Percentiles rank a stretch among this genome's conserved stretches.
These are phyloP conservation scores for Coriolopsis trogii DNA, from an alignment of 1,284 basidiomycete species.

Conservation along the genomic window DNA sequence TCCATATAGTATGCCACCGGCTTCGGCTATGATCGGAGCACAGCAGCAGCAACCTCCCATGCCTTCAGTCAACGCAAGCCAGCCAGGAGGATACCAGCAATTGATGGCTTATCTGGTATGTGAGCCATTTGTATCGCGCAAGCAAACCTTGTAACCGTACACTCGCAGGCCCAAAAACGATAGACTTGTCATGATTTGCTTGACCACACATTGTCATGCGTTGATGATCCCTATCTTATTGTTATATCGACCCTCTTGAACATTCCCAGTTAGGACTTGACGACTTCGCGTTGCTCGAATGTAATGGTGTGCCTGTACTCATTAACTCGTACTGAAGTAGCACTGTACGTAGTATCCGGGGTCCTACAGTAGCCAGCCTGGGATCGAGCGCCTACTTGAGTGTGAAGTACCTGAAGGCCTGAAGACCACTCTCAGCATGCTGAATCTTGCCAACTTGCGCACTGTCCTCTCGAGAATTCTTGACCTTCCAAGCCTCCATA, in stretches of 20 bases:
- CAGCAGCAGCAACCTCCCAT: constrained; percentile 26
- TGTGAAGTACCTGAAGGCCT: neutral
- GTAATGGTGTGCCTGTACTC: too few species aligned
- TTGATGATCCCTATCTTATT: constrained; percentile 22
- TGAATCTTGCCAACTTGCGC: constrained; percentile 62
- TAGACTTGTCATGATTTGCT: constrained; percentile 13
- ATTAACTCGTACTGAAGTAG: too few species aligned
- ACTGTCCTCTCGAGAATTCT: constrained; percentile 59
- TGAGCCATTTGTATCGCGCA: neutral
- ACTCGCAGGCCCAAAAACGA: constrained; percentile 31
- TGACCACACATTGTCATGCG: too few species aligned
- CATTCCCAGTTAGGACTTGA: too few species aligned
- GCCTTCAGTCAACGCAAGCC: constrained; percentile 23
- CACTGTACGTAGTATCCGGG: neutral
- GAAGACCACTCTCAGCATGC: constrained; percentile 42
- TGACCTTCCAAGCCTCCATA: constrained; percentile 56
- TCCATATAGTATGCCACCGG: constrained; percentile 33
- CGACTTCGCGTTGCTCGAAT: too few species aligned
- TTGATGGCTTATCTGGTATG: constrained; percentile 37
- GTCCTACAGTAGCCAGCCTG: too few species aligned
- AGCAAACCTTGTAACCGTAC: neutral
- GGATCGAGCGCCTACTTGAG: neutral
- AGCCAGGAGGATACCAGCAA: constrained; percentile 31
- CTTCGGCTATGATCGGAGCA: constrained; percentile 23
- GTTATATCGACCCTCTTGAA: too few species aligned